phyloP scores from a whole-genome alignment of 148 eudicot species.

The Oxyria digyna region DNA sequence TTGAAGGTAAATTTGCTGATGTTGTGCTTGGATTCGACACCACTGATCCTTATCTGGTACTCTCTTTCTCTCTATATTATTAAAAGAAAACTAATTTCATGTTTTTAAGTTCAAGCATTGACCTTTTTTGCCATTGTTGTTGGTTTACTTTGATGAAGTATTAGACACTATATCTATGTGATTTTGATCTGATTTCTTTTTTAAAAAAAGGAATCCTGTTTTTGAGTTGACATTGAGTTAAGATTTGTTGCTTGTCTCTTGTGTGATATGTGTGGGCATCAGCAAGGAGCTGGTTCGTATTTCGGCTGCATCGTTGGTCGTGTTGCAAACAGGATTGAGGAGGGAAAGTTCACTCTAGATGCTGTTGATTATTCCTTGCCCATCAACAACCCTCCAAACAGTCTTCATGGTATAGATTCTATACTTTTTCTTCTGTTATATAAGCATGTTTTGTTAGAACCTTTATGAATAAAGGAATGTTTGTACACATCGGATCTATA shows the following conservation, averaged over 20 bases:
- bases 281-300: slow-evolving; percentile 73
- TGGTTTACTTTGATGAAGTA: not conserved
- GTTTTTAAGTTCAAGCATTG: not conserved
- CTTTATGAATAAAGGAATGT: not conserved
- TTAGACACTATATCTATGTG: not conserved
- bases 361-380: slow-evolving; percentile 64
- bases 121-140: no score
- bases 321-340: slow-evolving; percentile 94
- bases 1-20: slow-evolving; percentile 78
- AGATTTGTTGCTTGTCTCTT: not conserved
- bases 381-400: slow-evolving; percentile 75
- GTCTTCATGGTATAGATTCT: slow-evolving; percentile 68
- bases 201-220: not conserved
- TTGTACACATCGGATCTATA: not conserved
- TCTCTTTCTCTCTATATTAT: not conserved
- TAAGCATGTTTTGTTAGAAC: not conserved
- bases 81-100: not conserved
- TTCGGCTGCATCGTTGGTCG: slow-evolving; percentile 97
- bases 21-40: slow-evolving; percentile 97
- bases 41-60: slow-evolving; percentile 78
- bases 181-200: not conserved
- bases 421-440: not conserved
- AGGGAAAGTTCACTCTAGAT: slow-evolving; percentile 66
- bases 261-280: slow-evolving; percentile 10
- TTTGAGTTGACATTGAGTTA: not conserved